Evolutionary conservation across 768 basidiomycete species (phyloP).

Genomic region (Amanita phalloides): DNA sequence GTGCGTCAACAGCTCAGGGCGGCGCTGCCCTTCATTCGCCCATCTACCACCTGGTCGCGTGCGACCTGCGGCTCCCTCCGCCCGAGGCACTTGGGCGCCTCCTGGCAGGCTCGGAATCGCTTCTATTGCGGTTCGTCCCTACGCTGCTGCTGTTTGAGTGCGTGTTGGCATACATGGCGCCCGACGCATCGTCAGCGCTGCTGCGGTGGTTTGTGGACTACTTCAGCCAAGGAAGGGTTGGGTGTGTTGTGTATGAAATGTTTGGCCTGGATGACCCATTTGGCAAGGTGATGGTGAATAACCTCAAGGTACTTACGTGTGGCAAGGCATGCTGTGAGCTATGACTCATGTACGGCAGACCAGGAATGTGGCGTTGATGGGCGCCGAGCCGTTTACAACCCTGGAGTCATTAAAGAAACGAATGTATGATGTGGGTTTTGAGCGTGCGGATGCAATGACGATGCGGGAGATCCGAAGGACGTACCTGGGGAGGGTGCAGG

Average conservation of each 20-base stretch:
- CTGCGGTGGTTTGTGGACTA: constrained; percentile 65
- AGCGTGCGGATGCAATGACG: constrained; percentile 42
- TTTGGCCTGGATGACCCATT: constrained; percentile 81
- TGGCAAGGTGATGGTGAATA: constrained; percentile 87
- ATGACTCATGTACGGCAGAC: not conserved
- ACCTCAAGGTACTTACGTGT: constrained; percentile 52
- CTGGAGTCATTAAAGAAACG: constrained; percentile 45
- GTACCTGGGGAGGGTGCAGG: constrained; percentile 54
- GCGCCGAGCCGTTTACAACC: constrained; percentile 52
- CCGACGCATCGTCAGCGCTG: constrained; percentile 43
- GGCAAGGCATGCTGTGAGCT: not conserved
- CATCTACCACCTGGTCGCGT: constrained; percentile 62
- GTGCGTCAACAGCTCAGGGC: constrained; percentile 35
- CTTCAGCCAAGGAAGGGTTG: constrained; percentile 31
- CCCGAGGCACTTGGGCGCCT: constrained; percentile 32
- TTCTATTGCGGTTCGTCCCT: constrained; percentile 52
- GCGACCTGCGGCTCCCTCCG: constrained; percentile 62
- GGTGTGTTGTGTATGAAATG: constrained; percentile 84
- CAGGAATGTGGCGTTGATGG: constrained; percentile 66
- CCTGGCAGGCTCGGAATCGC: constrained; percentile 18
- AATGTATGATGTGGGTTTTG: constrained; percentile 50
- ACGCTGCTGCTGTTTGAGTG: constrained; percentile 91
- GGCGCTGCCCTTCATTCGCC: constrained; percentile 46
- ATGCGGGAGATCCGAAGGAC: constrained; percentile 57
- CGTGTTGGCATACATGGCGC: constrained; percentile 80